Percentiles rank a stretch among this genome's conserved stretches.
Evolutionary conservation across 345 rosid species (phyloP).

Genomic region (Garcia nutans): DNA sequence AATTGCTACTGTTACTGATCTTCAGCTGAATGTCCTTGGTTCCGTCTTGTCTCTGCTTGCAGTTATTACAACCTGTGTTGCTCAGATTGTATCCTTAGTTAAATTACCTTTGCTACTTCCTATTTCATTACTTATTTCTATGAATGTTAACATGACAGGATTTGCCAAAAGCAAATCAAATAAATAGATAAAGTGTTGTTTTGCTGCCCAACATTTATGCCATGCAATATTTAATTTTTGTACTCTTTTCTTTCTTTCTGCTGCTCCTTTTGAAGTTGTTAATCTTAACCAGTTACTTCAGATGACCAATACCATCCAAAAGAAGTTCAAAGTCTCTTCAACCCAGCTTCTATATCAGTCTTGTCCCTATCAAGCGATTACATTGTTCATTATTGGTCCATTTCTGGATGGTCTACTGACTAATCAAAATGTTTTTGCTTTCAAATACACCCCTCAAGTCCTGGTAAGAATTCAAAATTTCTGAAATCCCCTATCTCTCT

Average conservation of each 20-base stretch:
- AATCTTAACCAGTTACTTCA: constrained; percentile 56
- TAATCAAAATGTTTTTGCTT: constrained; percentile 88
- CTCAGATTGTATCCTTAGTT: constrained; percentile 93
- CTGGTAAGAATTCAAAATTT: constrained; percentile 58
- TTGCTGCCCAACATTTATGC: background rate
- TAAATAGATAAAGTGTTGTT: background rate
- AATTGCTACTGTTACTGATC: constrained; percentile 98
- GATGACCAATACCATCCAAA: constrained; percentile 99
- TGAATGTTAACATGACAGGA: constrained; percentile 8
- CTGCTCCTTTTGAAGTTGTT: constrained; percentile 16
- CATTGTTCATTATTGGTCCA: constrained; percentile 87
- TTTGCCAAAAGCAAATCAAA: background rate
- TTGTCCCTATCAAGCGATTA: constrained; percentile 95
- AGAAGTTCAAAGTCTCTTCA: constrained; percentile 98
- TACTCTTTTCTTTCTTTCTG: constrained; percentile 4
- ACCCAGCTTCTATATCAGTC: constrained; percentile 99
- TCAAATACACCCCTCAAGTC: constrained; percentile 94
- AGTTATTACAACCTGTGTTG: constrained; percentile 90
- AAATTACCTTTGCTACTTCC: constrained; percentile 19
- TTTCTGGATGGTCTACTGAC: constrained; percentile 96
- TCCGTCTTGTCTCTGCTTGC: constrained; percentile 91
- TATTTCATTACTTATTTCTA: constrained; percentile 11
- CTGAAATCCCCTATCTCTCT: background rate
- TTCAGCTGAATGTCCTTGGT: constrained; percentile 93
- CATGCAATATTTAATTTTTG: background rate